These are phyloP conservation scores for Neodidymelliopsis sp. DNA, from an alignment of 2,329 filamentous ascomycete species.

Conservation along the genomic window DNA sequence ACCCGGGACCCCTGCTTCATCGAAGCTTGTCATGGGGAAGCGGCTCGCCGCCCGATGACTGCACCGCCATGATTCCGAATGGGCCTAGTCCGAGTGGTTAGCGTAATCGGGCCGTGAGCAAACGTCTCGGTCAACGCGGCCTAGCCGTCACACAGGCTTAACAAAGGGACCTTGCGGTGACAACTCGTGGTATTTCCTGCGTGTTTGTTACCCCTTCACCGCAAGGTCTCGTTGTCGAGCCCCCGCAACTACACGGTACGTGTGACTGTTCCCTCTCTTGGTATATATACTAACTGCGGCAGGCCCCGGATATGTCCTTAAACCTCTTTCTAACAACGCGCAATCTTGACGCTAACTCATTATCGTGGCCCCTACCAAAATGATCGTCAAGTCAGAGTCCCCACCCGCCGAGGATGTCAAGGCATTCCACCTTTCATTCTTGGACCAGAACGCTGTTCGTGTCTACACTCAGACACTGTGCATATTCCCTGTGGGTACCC, in stretches of 20 bases:
- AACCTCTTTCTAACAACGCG: conserved; percentile 27
- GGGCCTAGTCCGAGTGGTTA: conserved; percentile 16
- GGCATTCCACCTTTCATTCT: conserved; percentile 38
- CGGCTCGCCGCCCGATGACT: conserved; percentile 9
- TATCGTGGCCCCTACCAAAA: conserved; percentile 25
- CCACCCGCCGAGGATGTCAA: conserved; percentile 28
- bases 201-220: conserved; percentile 35
- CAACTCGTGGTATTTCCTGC: conserved; percentile 32
- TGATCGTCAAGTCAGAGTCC: conserved; percentile 37
- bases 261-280: conserved; percentile 26
- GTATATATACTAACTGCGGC: conserved; percentile 32
- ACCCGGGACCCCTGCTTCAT: conserved; percentile 15
- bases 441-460: conserved; percentile 44
- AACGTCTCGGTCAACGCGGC: conserved; percentile 37
- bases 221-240: conserved; percentile 18
- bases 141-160: conserved; percentile 36
- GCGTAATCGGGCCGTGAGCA: conserved; percentile 36
- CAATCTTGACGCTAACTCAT: conserved; percentile 29
- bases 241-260: conserved; percentile 21
- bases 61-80: conserved; percentile 18
- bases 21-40: conserved; percentile 22
- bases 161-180: conserved; percentile 39
- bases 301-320: conserved; percentile 31
- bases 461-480: conserved; percentile 42
- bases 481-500: conserved; percentile 37